Conservation (phyloP, 148 eudicot genomes). For the Persicaria tinctoria region DNA sequence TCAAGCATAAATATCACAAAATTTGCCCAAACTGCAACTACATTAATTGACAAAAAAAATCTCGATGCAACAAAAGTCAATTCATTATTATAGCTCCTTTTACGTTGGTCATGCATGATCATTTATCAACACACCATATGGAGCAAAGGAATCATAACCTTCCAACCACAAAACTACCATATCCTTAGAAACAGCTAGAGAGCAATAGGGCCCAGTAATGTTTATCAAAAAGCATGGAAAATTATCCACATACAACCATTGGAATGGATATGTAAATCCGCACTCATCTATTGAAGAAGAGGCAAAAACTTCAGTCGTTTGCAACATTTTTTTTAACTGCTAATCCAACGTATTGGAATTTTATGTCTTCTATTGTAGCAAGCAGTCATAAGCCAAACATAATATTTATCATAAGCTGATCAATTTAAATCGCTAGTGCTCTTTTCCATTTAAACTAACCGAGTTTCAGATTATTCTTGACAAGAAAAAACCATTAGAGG, state of each 20-base stretch:
- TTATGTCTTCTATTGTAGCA: neutral
- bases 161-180: neutral
- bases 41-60: too few species aligned
- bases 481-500: neutral
- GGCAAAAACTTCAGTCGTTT: neutral
- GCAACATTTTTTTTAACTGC: neutral
- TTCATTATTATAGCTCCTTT: too few species aligned
- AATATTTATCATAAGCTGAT: too few species aligned
- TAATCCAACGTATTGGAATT: neutral
- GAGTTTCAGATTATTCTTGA: neutral
- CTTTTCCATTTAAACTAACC: neutral
- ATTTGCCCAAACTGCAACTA: too few species aligned
- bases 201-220: neutral
- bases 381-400: too few species aligned
- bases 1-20: neutral
- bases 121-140: too few species aligned
- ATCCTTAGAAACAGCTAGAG: neutral
- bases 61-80: neutral
- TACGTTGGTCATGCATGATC: neutral
- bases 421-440: too few species aligned
- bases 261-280: neutral
- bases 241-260: neutral
- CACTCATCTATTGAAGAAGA: neutral
- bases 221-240: neutral
- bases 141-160: neutral